Conservation (phyloP, 139 green algal genomes). For the Eudorina sp. region DNA sequence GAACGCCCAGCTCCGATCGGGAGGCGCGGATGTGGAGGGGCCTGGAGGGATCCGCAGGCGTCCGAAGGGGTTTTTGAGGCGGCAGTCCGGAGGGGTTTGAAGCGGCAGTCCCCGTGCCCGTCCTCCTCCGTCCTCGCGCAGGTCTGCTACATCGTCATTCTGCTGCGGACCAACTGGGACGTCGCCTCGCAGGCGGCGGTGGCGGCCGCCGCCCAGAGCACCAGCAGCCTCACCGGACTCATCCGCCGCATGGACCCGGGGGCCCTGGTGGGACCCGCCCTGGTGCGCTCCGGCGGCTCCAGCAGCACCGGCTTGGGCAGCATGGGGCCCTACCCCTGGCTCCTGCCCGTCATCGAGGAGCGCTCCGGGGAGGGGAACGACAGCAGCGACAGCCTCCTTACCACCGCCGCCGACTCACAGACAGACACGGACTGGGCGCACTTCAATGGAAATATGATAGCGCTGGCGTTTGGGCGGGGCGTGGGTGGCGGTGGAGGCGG, state of each 20-base stretch:
- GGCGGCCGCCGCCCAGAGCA: not conserved
- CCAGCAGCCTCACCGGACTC: not conserved
- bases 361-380: not conserved
- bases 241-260: not conserved
- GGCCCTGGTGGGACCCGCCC: not conserved
- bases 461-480: not conserved
- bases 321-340: not conserved
- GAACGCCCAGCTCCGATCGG: too few species aligned
- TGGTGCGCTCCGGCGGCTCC: not conserved
- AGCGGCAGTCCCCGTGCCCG: too few species aligned
- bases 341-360: constrained; percentile 14
- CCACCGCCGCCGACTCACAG: not conserved
- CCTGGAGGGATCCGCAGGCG: too few species aligned
- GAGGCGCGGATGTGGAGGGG: too few species aligned
- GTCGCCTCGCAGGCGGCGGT: not conserved
- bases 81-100: too few species aligned
- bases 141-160: constrained; percentile 32
- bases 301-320: not conserved
- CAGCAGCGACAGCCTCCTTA: constrained; percentile 6
- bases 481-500: not conserved
- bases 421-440: not conserved
- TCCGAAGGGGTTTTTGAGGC: too few species aligned
- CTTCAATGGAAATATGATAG: not conserved
- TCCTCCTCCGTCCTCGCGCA: too few species aligned
- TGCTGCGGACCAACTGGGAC: constrained; percentile 48